A percentile compares a stretch with the other conserved stretches of the same genome.
These are phyloP conservation scores for Cystobasidium tubakii DNA, from an alignment of 768 basidiomycete genomes.

Conservation along the genomic window DNA sequence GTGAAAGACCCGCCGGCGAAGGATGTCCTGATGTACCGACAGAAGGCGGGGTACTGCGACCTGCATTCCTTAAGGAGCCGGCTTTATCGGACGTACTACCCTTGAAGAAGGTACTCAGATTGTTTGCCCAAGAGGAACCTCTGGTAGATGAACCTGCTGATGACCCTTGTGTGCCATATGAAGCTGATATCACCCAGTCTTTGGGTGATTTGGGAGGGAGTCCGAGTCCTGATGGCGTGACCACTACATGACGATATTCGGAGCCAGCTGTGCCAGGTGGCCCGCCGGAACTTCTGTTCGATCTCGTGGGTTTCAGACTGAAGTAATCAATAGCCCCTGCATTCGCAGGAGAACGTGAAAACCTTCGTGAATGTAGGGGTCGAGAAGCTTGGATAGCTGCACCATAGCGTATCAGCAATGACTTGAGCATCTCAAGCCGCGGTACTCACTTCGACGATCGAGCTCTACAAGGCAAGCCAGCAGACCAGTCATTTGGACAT, in stretches of 20 bases:
- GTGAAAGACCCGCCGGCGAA: slow-evolving; percentile 9
- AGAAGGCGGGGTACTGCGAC: slow-evolving; percentile 11
- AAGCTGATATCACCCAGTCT: slow-evolving; percentile 16
- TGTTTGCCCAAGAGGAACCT: slow-evolving; percentile 34
- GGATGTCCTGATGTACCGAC: background rate
- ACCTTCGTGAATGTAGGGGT: background rate
- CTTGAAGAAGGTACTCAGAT: slow-evolving; percentile 29
- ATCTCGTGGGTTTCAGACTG: slow-evolving; percentile 22
- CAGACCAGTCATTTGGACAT: slow-evolving; percentile 27
- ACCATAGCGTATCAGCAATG: background rate
- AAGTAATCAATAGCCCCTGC: slow-evolving; percentile 10
- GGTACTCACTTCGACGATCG: slow-evolving; percentile 18
- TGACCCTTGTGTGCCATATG: slow-evolving; percentile 31
- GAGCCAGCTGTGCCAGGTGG: background rate
- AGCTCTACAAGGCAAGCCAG: slow-evolving; percentile 32
- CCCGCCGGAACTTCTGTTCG: background rate
- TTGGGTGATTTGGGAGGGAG: slow-evolving; percentile 24
- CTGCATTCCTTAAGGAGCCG: background rate
- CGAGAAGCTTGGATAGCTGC: background rate
- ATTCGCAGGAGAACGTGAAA: slow-evolving; percentile 12
- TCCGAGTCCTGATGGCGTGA: background rate
- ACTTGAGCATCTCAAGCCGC: background rate
- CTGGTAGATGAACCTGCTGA: slow-evolving; percentile 22
- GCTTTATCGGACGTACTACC: background rate
- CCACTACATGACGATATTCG: background rate